Conservation (phyloP, 441 rosid species). For the Syzygium malaccense region DNA sequence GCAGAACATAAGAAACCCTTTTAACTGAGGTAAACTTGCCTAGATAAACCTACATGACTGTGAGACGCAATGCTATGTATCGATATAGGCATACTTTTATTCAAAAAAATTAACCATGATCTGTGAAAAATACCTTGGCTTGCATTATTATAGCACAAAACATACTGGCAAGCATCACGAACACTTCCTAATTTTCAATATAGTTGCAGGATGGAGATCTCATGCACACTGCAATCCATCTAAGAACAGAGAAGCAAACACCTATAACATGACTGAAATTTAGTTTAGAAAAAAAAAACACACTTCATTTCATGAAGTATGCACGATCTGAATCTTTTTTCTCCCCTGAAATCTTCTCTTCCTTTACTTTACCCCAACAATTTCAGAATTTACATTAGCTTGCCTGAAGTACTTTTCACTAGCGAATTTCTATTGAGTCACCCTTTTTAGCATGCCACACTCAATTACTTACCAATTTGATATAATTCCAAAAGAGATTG, state of each 20-base stretch:
- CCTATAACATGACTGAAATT: background rate
- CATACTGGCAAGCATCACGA: background rate
- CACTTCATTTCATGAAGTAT: background rate
- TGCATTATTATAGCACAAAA: background rate
- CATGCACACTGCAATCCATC: background rate
- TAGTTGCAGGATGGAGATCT: background rate
- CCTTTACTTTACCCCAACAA: background rate
- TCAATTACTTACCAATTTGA: background rate
- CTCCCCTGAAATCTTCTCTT: background rate
- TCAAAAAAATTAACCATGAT: background rate
- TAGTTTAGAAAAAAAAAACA: background rate
- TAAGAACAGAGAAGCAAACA: background rate
- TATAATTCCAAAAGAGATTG: background rate
- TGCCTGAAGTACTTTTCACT: background rate
- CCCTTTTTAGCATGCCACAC: background rate
- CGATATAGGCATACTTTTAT: background rate
- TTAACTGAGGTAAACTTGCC: background rate
- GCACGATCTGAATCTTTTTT: background rate
- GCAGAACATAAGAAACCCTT: background rate
- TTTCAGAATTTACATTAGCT: background rate
- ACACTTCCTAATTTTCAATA: background rate
- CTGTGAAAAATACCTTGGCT: background rate
- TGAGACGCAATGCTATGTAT: background rate
- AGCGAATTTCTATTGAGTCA: background rate
- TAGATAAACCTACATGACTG: background rate